Evolutionary conservation across 2,329 filamentous ascomycete species (phyloP).

Genomic region (Nemania sp.): DNA sequence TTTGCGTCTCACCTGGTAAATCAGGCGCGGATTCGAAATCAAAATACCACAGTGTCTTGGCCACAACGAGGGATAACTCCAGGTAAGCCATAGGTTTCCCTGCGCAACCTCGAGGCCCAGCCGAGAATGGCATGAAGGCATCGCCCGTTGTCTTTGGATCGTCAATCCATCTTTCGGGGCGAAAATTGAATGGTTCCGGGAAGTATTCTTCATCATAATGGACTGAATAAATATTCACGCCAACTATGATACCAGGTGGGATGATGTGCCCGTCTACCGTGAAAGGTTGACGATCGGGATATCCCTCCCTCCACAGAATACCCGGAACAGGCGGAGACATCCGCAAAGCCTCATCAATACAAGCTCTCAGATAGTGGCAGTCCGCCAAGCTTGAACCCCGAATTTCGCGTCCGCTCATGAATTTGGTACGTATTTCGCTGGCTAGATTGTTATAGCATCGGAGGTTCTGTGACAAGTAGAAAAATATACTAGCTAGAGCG

Average conservation of each 20-base stretch:
- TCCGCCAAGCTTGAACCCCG: not conserved
- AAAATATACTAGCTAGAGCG: not conserved
- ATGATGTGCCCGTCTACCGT: not conserved
- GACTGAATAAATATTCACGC: not conserved
- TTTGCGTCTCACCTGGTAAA: too few species aligned
- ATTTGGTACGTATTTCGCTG: constrained; percentile 9
- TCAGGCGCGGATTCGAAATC: too few species aligned
- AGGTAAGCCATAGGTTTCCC: constrained; percentile 13
- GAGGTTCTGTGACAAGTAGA: constrained; percentile 8
- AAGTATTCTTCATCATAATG: constrained; percentile 12
- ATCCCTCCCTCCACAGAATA: constrained; percentile 7
- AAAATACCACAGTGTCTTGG: constrained; percentile 16
- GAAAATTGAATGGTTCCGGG: not conserved
- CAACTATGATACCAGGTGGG: not conserved
- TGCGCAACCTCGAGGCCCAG: not conserved
- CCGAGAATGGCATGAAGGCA: constrained; percentile 3
- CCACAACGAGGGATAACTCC: not conserved
- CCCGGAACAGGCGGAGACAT: constrained; percentile 9
- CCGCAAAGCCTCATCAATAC: constrained; percentile 18
- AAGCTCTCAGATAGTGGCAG: constrained; percentile 13
- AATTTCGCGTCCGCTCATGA: constrained; percentile 1
- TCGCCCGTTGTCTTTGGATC: not conserved
- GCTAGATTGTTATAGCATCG: constrained; percentile 5
- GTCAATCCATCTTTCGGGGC: not conserved
- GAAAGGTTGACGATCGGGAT: not conserved